Base-by-base conservation (phyloP, 352 stramenopile genomes). In the Globisporangium viniferum region DNA sequence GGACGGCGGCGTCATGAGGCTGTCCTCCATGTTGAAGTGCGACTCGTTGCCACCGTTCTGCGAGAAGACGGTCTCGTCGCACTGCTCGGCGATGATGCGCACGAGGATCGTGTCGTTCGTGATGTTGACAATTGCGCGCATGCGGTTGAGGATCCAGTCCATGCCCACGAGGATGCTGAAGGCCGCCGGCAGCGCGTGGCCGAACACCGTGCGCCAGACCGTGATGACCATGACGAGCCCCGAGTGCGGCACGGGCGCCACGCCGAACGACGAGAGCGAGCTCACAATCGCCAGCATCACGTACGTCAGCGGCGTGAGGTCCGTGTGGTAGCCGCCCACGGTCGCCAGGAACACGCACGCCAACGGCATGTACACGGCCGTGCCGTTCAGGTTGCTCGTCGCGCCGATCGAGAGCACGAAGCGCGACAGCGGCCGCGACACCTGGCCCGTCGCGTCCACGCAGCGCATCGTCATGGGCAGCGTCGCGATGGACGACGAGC, bases 91-190 rank as follows among this genome's bases (percentile, higher is more conserved):
- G 57, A 94, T 89, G 67, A 94, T 93, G 5, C 84, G 83, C 27
- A 80, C 80, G 35, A 93, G 75, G 67, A 92, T 90, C 14, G 83
- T 89, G 73, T 93, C 84, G 71, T 90, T 92, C n/a, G 84, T 91
- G 72, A 94, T 86, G 69, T 93, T 94, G 68, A 91, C 80, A 29
- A 92, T 71, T 27, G 84, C 84, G 4, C 82, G 79, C 68, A 90
- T 85, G 29, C 85, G 83, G 69, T 93, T 82, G 48, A 93, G 60
- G 62, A 93, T 79, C 79, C 84, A 92, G 66, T 93, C 84, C 5
- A 68, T 78, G 29, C 82, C 88, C 57, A 93, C 84, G 15, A 93
- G 55, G 62, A 91, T 78, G 10, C 79, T 81, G 64, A 95, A 93
- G 10, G 81, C 80, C 14, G 80, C 68, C 0, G 85, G 87, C 48